Conservation (phyloP, 306 rosid genomes). For the Potentilla sterilis region DNA sequence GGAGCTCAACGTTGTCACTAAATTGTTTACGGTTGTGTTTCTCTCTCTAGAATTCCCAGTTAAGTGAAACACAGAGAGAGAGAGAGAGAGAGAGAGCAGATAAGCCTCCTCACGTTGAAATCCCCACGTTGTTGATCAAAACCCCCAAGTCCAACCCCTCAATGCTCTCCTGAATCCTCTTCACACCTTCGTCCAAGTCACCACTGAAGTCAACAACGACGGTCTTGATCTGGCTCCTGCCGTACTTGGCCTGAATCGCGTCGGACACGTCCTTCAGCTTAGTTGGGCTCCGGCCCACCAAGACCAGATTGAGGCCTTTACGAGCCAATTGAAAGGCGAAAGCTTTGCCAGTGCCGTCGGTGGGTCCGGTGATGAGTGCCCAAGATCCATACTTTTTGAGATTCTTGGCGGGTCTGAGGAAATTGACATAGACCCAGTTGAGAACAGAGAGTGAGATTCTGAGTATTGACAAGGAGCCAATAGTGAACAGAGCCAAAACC, state of each 20-base stretch:
- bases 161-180: conserved; percentile 46
- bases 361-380: conserved; percentile 81
- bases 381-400: conserved; percentile 74
- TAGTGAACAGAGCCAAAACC: conserved; percentile 37
- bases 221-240: conserved; percentile 48
- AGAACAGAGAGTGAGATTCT: conserved; percentile 32
- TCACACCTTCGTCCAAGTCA: conserved; percentile 64
- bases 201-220: conserved; percentile 82
- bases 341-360: conserved; percentile 77
- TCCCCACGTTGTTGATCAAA: conserved; percentile 77
- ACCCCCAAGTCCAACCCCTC: conserved; percentile 85
- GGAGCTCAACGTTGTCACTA: conserved; percentile 13
- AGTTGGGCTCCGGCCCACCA: conserved; percentile 80
- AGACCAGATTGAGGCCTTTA: conserved; percentile 58
- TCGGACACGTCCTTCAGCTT: conserved; percentile 79
- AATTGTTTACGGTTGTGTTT: neutral
- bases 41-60: neutral
- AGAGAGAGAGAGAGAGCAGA: neutral
- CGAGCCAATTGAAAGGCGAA: conserved; percentile 76
- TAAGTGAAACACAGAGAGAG: neutral
- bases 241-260: conserved; percentile 47
- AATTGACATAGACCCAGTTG: conserved; percentile 70
- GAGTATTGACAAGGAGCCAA: conserved; percentile 47
- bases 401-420: conserved; percentile 64
- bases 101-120: conserved; percentile 34